Base-by-base conservation (phyloP, 345 rosid genomes). In the Murraya koenigii region DNA sequence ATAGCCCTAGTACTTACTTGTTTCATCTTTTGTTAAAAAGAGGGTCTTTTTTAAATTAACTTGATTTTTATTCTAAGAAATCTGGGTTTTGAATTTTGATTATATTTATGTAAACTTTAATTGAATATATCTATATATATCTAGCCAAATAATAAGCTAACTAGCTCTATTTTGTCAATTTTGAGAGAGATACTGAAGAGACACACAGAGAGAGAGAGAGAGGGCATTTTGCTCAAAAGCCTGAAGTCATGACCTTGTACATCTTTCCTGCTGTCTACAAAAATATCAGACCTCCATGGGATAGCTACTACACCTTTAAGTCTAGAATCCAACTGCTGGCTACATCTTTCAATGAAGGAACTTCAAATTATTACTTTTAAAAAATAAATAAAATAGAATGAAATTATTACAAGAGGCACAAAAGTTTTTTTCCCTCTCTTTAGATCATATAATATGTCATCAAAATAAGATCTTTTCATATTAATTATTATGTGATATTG, bases 271-370 rank as follows among this genome's bases (percentile, higher is more conserved):
- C 65, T 33, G 25, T n/a, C 5, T 66, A 58, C 8, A 58, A 30
- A 44, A 56, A 15, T 28, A 38, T 39, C 72, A 36, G 77, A 75
- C 52, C 52, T 75, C 49, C 60, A 52, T 14, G 71, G 30, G 23
- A 44, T 62, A 52, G 39, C 56, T 13, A 52, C 8, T 5, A 14
- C n/a, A 0, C 23, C 32, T 49, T 62, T 32, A 35, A 20, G 22
- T 60, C 61, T 52, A 64, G 5, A 17, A 72, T 80, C 79, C 71
- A 67, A 58, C 47, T 35, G 7, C 47, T 35, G 7, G 23, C 36
- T 71, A 13, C 47, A 58, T 28, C 47, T 52, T 79, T 79, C 71
- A 64, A 69, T 79, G 55, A 76, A 73, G 8, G 8, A 41, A 67
- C 19, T 7, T 72, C 56, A 20, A 52, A 14, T 47, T 38, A 23